These are phyloP conservation scores for Spatholobus suberectus DNA, from an alignment of 306 rosid genomes.

Conservation along the genomic window DNA sequence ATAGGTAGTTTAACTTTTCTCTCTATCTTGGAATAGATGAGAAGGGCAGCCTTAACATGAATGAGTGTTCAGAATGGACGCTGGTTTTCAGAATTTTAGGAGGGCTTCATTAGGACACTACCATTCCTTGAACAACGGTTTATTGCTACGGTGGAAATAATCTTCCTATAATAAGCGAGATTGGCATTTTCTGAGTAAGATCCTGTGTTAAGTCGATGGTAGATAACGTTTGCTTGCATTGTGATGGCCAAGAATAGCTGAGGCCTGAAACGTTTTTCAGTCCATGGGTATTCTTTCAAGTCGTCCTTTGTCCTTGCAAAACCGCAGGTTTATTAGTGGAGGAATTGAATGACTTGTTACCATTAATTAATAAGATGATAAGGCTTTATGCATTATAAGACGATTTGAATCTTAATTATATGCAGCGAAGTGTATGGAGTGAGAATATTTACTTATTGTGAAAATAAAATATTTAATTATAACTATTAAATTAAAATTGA, in stretches of 20 bases:
- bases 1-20: slow-evolving; percentile 10
- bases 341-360: not conserved
- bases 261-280: not conserved
- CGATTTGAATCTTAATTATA: not conserved
- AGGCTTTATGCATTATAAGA: not conserved
- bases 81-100: slow-evolving; percentile 30
- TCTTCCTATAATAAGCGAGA: slow-evolving; percentile 26
- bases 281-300: slow-evolving; percentile 8
- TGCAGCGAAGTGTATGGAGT: not conserved
- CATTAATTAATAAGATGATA: slow-evolving; percentile 18
- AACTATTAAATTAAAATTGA: not conserved
- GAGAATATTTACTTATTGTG: not conserved
- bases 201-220: slow-evolving; percentile 19
- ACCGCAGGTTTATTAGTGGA: slow-evolving; percentile 28
- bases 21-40: slow-evolving; percentile 32
- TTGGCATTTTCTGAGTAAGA: slow-evolving; percentile 7
- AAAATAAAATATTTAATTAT: not conserved
- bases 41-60: not conserved
- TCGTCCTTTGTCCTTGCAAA: slow-evolving; percentile 27
- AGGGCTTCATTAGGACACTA: not conserved
- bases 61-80: slow-evolving; percentile 27
- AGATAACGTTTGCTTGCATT: slow-evolving; percentile 13
- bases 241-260: slow-evolving; percentile 31
- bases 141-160: slow-evolving; percentile 8
- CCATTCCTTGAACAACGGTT: slow-evolving; percentile 6